Evolutionary conservation across 164 flowering plant genomes (phyloP).

Genomic region (Umbellularia californica): DNA sequence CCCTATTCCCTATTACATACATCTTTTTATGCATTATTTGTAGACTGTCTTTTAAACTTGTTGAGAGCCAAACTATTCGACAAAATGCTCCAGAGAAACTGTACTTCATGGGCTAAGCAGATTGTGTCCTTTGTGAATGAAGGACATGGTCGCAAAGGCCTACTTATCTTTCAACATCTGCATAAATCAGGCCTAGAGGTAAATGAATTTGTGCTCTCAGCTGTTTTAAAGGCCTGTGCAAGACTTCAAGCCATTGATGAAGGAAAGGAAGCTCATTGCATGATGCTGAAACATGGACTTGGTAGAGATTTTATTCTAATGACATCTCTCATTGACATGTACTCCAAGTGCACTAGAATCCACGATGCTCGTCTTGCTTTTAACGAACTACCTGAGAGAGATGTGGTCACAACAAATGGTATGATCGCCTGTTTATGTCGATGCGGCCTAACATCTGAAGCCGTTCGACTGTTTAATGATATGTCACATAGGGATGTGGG

Average conservation of each 20-base stretch:
- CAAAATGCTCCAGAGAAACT: constrained; percentile 15
- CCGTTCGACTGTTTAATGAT: constrained; percentile 25
- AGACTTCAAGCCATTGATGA: constrained; percentile 21
- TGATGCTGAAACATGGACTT: constrained; percentile 28
- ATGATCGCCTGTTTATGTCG: constrained; percentile 35
- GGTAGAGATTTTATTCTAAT: constrained; percentile 18
- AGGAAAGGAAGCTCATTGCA: constrained; percentile 36
- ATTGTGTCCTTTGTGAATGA: constrained; percentile 12
- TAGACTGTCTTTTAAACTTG: too few species aligned
- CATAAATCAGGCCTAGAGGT: constrained; percentile 13
- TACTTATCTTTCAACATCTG: constrained; percentile 23
- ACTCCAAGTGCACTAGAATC: constrained; percentile 22
- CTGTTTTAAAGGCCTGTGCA: constrained; percentile 26
- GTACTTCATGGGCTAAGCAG: constrained; percentile 14
- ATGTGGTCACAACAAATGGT: constrained; percentile 27
- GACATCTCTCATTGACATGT: constrained; percentile 42
- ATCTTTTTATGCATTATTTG: too few species aligned
- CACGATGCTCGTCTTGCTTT: constrained; percentile 28
- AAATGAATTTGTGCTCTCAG: constrained; percentile 24
- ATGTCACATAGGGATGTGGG: constrained; percentile 32
- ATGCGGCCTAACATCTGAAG: constrained; percentile 19
- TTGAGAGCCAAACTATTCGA: constrained; percentile 3
- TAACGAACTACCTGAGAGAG: constrained; percentile 37
- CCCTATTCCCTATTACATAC: too few species aligned
- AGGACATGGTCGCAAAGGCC: constrained; percentile 20